These are phyloP conservation scores for Pestalotiopsis sp. DNA, from an alignment of 2,329 filamentous ascomycete genomes.

Conservation along the genomic window DNA sequence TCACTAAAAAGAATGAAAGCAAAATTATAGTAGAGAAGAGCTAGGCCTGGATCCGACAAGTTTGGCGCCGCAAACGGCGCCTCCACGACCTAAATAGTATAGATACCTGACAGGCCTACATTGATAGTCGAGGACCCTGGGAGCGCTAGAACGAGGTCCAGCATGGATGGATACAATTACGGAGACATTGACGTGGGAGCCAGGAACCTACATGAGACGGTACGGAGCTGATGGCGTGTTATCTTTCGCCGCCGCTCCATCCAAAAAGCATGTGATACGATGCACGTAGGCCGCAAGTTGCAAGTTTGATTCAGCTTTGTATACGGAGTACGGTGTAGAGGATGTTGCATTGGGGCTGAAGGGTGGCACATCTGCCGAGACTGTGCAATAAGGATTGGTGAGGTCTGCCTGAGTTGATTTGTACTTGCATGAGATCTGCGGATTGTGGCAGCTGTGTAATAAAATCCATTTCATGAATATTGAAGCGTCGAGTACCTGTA, in stretches of 20 bases:
- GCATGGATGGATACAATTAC: neutral
- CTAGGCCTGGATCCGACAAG: neutral
- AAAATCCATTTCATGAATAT: no score
- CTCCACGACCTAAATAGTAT: neutral
- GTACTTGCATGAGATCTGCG: no score
- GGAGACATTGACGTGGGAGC: neutral
- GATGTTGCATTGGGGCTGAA: neutral
- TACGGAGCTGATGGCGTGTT: neutral
- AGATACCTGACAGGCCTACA: neutral
- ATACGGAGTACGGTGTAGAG: neutral
- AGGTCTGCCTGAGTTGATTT: no score
- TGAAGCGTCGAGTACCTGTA: no score
- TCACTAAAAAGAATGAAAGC: slow-evolving; percentile 4
- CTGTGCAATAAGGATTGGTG: neutral
- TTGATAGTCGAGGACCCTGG: neutral
- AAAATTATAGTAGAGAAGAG: neutral
- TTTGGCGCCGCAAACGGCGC: neutral
- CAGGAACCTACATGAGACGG: neutral
- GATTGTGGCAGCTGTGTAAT: no score
- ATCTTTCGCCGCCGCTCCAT: neutral
- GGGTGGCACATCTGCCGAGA: neutral
- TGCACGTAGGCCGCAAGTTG: neutral
- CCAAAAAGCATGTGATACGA: neutral
- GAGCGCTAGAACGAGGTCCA: neutral
- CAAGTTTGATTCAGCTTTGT: neutral